Base-by-base conservation (phyloP, 257 asterid genomes). In the Jasminum sambac region DNA sequence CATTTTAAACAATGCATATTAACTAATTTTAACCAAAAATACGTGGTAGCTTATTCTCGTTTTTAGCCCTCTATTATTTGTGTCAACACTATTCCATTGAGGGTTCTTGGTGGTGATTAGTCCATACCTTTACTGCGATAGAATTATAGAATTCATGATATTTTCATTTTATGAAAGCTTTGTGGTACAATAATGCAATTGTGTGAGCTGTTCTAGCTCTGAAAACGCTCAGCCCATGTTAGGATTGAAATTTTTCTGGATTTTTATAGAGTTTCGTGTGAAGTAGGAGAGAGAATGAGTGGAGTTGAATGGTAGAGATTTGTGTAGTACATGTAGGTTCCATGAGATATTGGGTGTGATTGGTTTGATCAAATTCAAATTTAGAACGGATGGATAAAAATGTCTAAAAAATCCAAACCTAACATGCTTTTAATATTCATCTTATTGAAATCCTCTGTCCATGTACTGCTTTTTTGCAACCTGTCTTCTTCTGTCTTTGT, bases 381-480 rank as follows among this genome's bases (percentile, higher is more conserved):
- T n/a, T n/a, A n/a, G n/a, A n/a, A n/a, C n/a, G n/a, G n/a, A n/a
- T n/a, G n/a, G n/a, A n/a, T n/a, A n/a, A n/a, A n/a, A n/a, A n/a
- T n/a, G n/a, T n/a, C n/a, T n/a, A n/a, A n/a, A n/a, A n/a, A n/a
- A n/a, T n/a, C n/a, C n/a, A n/a, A n/a, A n/a, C n/a, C n/a, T n/a
- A n/a, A n/a, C n/a, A 48, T 17, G 8, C 16, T 23, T 16, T 55
- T 17, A 23, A 23, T 30, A 23, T 55, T 55, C 62, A 8, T 23
- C 16, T 55, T 30, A 9, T 23, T 21, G 62, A 23, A 24, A 19
- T 50, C 62, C 14, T 55, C 23, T 55, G 36, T 23, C 5, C 36
- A 11, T 55, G 11, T 19, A 55, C 62, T 73, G 76, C 68, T 67
- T 16, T 17, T 50, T 25, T 78, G 21, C 69, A 38, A 67, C 74